Evolutionary conservation across 2,329 filamentous ascomycete species (phyloP).

Genomic region (Colletotrichum filicis): DNA sequence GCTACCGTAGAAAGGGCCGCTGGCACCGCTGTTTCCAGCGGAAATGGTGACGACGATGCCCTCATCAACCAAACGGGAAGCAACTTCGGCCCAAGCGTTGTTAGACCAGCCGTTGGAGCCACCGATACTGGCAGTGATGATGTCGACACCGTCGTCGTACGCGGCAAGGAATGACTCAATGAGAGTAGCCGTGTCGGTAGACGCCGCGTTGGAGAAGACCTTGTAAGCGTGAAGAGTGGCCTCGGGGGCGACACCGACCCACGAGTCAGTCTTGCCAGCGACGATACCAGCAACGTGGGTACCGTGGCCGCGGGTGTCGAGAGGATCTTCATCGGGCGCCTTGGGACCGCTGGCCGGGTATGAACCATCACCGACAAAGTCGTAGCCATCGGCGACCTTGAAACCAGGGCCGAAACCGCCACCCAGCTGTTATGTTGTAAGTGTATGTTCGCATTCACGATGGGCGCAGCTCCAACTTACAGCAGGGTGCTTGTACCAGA

Average conservation of each 20-base stretch:
- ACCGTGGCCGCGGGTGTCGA: constrained; percentile 41
- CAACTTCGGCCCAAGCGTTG: constrained; percentile 47
- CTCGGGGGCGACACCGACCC: constrained; percentile 44
- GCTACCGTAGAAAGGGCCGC: constrained; percentile 58
- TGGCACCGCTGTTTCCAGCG: constrained; percentile 61
- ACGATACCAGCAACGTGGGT: constrained; percentile 46
- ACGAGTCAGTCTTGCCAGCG: constrained; percentile 39
- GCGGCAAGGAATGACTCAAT: constrained; percentile 50
- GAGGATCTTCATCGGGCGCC: constrained; percentile 46
- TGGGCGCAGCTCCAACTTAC: constrained; percentile 36
- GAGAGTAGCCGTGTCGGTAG: constrained; percentile 49
- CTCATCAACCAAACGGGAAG: constrained; percentile 53
- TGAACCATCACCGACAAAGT: constrained; percentile 40
- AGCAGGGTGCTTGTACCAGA: constrained; percentile 52
- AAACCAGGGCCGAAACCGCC: constrained; percentile 33
- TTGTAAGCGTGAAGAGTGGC: constrained; percentile 43
- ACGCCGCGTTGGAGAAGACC: constrained; percentile 41
- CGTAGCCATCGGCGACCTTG: constrained; percentile 39
- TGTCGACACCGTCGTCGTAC: constrained; percentile 45
- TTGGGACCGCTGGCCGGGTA: constrained; percentile 35
- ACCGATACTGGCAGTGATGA: constrained; percentile 51
- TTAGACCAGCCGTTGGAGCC: constrained; percentile 43
- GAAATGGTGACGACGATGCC: constrained; percentile 62
- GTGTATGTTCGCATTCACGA: background rate
- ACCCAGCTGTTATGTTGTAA: constrained; percentile 18